phyloP scores from a whole-genome alignment of 1,284 basidiomycete genomes.

The Cutaneotrichosporon cutaneum region DNA sequence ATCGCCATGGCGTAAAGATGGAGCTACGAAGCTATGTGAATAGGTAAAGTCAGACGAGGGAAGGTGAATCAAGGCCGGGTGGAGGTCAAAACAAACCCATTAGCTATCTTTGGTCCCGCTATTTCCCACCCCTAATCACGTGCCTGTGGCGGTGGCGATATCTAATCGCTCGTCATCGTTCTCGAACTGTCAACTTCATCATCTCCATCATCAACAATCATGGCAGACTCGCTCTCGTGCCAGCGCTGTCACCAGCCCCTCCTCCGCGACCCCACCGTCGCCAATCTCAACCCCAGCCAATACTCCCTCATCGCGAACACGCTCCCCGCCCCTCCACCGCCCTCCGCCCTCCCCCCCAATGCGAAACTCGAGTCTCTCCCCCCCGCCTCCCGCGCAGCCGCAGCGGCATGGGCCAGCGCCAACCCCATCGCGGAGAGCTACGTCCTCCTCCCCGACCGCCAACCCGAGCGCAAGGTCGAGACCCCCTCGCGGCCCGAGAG shows the following conservation, averaged over 20 bases:
- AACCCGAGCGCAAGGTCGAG: constrained; percentile 46
- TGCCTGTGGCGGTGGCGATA: constrained; percentile 4
- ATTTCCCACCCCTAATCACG: not conserved
- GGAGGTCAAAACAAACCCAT: constrained; percentile 2
- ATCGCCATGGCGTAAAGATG: constrained; percentile 9
- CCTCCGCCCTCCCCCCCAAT: constrained; percentile 53
- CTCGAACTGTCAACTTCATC: not conserved
- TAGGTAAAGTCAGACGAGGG: too few relatives aligned
- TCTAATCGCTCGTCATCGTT: constrained; percentile 12
- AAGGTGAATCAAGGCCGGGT: not conserved
- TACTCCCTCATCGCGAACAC: constrained; percentile 78
- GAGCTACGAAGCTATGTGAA: too few relatives aligned
- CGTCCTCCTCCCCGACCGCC: constrained; percentile 70
- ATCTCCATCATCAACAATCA: constrained; percentile 1
- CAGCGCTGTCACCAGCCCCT: constrained; percentile 62
- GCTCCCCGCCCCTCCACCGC: constrained; percentile 55
- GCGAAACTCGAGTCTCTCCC: constrained; percentile 62
- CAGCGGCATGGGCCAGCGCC: constrained; percentile 58
- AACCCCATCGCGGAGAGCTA: constrained; percentile 69
- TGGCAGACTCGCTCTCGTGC: constrained; percentile 35
- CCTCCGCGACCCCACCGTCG: constrained; percentile 79
- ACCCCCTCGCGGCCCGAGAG: not conserved
- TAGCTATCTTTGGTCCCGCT: constrained; percentile 2
- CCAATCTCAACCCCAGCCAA: constrained; percentile 76
- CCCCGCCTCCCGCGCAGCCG: constrained; percentile 53